These are phyloP conservation scores for Carpinus fangiana DNA, from an alignment of 306 rosid species.

Conservation along the genomic window DNA sequence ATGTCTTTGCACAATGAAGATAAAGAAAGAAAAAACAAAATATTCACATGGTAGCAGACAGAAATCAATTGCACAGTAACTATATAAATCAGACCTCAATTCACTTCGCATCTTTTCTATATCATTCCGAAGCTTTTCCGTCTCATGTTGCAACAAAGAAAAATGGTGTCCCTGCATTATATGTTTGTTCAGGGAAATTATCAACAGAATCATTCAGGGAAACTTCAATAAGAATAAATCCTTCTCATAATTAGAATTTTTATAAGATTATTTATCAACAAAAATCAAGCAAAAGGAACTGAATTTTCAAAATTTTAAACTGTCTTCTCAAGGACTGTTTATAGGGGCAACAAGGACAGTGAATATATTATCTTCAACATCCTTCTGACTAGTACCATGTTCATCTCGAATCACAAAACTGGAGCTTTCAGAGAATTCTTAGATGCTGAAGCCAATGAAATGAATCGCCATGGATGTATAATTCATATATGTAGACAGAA, in stretches of 20 bases:
- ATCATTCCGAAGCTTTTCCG: conserved; percentile 82
- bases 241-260: neutral
- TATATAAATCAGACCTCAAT: conserved; percentile 53
- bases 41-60: conserved; percentile 4
- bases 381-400: neutral
- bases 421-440: neutral
- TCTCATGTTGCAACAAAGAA: conserved; percentile 89
- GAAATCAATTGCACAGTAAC: conserved; percentile 2
- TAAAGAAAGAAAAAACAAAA: conserved; percentile 14
- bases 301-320: conserved; percentile 1
- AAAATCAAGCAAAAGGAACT: neutral
- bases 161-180: conserved; percentile 83
- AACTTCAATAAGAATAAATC: conserved; percentile 13
- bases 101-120: conserved; percentile 96
- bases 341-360: neutral
- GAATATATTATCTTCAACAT: neutral
- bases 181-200: conserved; percentile 10
- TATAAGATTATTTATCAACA: neutral
- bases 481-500: neutral
- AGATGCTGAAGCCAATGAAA: neutral
- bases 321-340: neutral
- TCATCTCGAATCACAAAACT: neutral
- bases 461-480: neutral
- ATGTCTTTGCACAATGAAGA: conserved; percentile 24
- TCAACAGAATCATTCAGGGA: conserved; percentile 13